Percentiles rank a stretch among this genome's conserved stretches.
phyloP scores from a whole-genome alignment of 306 rosid genomes.

The Sindora glabra region DNA sequence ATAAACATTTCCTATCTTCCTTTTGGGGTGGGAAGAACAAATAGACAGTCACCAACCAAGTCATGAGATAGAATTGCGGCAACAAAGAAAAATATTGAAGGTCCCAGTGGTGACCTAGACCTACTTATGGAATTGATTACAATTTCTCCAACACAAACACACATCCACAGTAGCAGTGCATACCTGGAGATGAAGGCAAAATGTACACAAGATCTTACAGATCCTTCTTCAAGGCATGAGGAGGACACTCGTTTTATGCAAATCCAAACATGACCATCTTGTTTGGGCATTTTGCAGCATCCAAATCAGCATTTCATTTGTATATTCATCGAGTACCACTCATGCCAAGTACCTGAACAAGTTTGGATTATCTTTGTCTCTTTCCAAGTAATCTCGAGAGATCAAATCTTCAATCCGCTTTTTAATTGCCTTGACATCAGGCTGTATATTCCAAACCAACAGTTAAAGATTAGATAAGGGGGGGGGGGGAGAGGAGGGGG shows the following conservation, averaged over 20 bases:
- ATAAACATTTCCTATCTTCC: slow-evolving; percentile 29
- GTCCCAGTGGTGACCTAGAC: slow-evolving; percentile 24
- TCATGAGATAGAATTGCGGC: slow-evolving; percentile 20
- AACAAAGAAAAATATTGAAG: background rate
- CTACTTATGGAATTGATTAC: slow-evolving; percentile 34
- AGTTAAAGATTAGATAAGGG: slow-evolving; percentile 6
- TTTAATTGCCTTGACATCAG: slow-evolving; percentile 86
- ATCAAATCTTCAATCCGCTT: slow-evolving; percentile 94
- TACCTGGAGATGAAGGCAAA: slow-evolving; percentile 37
- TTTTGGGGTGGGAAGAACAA: slow-evolving; percentile 6
- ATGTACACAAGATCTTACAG: slow-evolving; percentile 35
- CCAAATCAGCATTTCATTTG: slow-evolving; percentile 12
- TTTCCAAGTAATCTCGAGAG: slow-evolving; percentile 89
- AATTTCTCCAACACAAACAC: slow-evolving; percentile 29
- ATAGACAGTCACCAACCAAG: slow-evolving; percentile 14
- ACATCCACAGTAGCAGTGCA: slow-evolving; percentile 24
- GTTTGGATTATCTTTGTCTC: slow-evolving; percentile 87
- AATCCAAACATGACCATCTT: slow-evolving; percentile 10
- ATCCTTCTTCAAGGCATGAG: slow-evolving; percentile 25
- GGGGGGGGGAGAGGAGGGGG: too few relatives aligned
- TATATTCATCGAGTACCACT: slow-evolving; percentile 16
- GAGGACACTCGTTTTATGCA: slow-evolving; percentile 19
- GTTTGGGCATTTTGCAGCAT: slow-evolving; percentile 20
- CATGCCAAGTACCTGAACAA: slow-evolving; percentile 85
- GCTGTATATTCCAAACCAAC: slow-evolving; percentile 35